Evolutionary conservation across 2,329 filamentous ascomycete species (phyloP), one percentile per base, ranked within the genome.

Genomic region (Fonsecaea pedrosoi): DNA sequence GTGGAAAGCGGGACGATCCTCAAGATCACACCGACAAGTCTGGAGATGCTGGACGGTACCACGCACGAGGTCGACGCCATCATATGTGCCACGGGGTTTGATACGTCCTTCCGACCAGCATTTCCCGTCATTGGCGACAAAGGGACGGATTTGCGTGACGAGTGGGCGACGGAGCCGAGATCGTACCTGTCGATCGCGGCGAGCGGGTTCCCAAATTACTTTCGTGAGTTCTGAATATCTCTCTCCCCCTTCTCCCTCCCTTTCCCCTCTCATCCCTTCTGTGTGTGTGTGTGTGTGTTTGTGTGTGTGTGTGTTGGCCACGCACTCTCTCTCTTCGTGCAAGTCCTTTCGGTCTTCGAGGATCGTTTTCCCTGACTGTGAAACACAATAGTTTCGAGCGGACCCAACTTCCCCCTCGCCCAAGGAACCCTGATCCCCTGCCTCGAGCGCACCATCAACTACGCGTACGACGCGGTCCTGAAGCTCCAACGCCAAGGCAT

Each of bases 151-250:
- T 30, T 66, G 13, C 32, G 56, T 18, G 71, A 75, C 81, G 72
- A 74, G 4, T 72, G 76, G 54, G 30, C 7, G 4, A 25, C 18
- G 6, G 84, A 81, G 81, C 73, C 75, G 4, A 72, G 76, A 18
- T 58, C 56, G 8, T 85, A 85, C 74, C 72, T 84, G 8, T 81
- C 81, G 7, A 69, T 84, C 8, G 79, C 79, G 0, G 81, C 80
- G 4, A 75, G 80, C 0, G 77, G 79, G 1, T 82, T 83, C 67
- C 83, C 83, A 18, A 79, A 54, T 34, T 77, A 75, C 57, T 74
- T 78, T 60, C 32, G 62, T 65, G 18, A 54, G 62, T 65, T 25
- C 25, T 25, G 25, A 25, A 1, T 25, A 25, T 25, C 25, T 25
- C 25, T 2, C 25, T 2, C 25, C 2, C 25, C 25, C 25, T 2